Base-by-base conservation (phyloP, 1,139 yeast genomes). In the Suhomyces bokatorum region DNA sequence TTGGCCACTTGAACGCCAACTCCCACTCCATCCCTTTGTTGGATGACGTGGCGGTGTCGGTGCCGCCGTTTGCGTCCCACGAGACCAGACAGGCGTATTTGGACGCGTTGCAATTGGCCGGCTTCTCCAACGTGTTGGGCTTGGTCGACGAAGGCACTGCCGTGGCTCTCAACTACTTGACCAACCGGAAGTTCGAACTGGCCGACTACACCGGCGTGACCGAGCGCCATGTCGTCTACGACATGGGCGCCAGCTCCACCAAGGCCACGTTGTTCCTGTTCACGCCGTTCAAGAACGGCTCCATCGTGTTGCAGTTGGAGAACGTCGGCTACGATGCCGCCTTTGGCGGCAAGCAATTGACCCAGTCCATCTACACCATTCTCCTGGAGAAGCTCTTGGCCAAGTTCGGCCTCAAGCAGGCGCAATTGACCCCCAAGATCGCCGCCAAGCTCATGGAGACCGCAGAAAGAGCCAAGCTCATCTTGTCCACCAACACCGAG, bases 201-300 rank as follows among this genome's bases (percentile, higher is more conserved):
- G 60, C 55, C 3, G 71, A 69, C 32, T 65, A 58, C 47, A 69
- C 73, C 42, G 66, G 58, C 36, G 60, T 59, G 6, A 70, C 70
- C 40, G 81, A 83, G 55, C 79, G 84, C 57, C 88, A 87, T 58
- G 63, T 90, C 43, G 77, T 95, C 28, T 89, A 84, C 63, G 99
- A 93, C 62, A 80, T 87, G 78, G 99, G 99, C 41, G 95, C 97
- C 3, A 96, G 96, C 1, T 83, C 95, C 0, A 87, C 96, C 0
- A 81, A 84, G 45, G 96, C 97, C 3, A 86, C 98, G 0, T 68
- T 93, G 28, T 82, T 91, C 44, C 82, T 93, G 1, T 71, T 83
- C 50, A 67, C 70, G 32, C 78, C 79, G 28, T 75, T 75, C 49
- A 67, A 59, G 8, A 68, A 69, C 45, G 65, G 68, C 32, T 59